These are phyloP conservation scores for Blyttiomyces sp. DNA, from an alignment of 371 early-diverging fungal species.

Conservation along the genomic window DNA sequence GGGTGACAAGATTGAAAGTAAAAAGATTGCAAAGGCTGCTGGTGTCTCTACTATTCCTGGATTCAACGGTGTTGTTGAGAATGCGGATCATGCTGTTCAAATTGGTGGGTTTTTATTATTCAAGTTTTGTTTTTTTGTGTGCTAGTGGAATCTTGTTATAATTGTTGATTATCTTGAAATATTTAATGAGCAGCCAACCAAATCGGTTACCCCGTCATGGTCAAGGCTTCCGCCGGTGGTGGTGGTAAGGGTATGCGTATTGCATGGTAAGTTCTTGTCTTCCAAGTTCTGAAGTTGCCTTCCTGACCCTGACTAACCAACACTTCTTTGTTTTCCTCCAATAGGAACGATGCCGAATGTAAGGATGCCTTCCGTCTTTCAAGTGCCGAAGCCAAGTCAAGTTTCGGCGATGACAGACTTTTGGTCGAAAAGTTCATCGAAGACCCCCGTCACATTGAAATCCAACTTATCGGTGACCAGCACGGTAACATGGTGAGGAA, in stretches of 20 bases:
- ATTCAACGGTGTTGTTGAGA: slow-evolving; percentile 78
- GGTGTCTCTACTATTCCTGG: slow-evolving; percentile 88
- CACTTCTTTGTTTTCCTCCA: not conserved
- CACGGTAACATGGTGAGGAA: slow-evolving; percentile 90
- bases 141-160: not conserved
- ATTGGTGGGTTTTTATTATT: slow-evolving; percentile 43
- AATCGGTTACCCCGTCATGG: slow-evolving; percentile 97
- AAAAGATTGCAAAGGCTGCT: slow-evolving; percentile 67
- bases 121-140: not conserved
- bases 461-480: slow-evolving; percentile 97
- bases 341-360: slow-evolving; percentile 64
- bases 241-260: slow-evolving; percentile 98
- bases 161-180: no score
- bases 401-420: slow-evolving; percentile 86
- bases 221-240: slow-evolving; percentile 98
- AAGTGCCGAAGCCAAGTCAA: slow-evolving; percentile 76
- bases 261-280: slow-evolving; percentile 53
- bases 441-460: slow-evolving; percentile 95
- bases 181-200: slow-evolving; percentile 62
- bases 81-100: slow-evolving; percentile 66
- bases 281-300: not conserved
- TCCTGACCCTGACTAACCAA: not conserved
- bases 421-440: slow-evolving; percentile 92
- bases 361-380: slow-evolving; percentile 78
- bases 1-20: slow-evolving; percentile 90